Evolutionary conservation across 1,139 yeast species (phyloP).

Genomic region (Zygotorulaspora mrakii): DNA sequence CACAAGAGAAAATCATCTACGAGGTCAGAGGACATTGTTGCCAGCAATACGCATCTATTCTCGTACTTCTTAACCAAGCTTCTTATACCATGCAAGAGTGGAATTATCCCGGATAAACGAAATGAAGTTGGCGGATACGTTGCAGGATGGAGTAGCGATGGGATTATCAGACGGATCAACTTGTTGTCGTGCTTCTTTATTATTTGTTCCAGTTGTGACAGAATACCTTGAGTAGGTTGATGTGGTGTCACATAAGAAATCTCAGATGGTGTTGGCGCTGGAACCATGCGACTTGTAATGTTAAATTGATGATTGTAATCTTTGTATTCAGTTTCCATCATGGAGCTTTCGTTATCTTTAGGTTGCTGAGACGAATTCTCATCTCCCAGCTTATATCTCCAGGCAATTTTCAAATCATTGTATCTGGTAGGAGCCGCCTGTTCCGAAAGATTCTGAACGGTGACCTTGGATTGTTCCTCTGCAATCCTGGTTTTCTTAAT

Average conservation of each 20-base stretch:
- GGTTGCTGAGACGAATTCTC: slow-evolving; percentile 30
- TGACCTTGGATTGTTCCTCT: slow-evolving; percentile 58
- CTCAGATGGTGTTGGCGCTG: slow-evolving; percentile 63
- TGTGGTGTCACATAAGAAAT: slow-evolving; percentile 50
- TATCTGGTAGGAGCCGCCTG: slow-evolving; percentile 28
- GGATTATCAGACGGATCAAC: slow-evolving; percentile 65
- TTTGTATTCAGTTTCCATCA: slow-evolving; percentile 40
- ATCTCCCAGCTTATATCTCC: slow-evolving; percentile 72
- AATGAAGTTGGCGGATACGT: slow-evolving; percentile 57
- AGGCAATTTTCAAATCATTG: slow-evolving; percentile 71
- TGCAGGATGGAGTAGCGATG: slow-evolving; percentile 76
- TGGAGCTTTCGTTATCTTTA: slow-evolving; percentile 29
- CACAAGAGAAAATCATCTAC: slow-evolving; percentile 47
- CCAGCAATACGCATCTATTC: slow-evolving; percentile 47
- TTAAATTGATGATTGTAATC: slow-evolving; percentile 70
- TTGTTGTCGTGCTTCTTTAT: slow-evolving; percentile 43
- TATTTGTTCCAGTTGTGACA: slow-evolving; percentile 43
- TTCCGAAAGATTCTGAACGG: slow-evolving; percentile 61
- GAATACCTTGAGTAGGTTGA: slow-evolving; percentile 29
- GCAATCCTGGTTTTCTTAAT: slow-evolving; percentile 57
- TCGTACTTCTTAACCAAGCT: slow-evolving; percentile 49
- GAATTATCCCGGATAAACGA: slow-evolving; percentile 49
- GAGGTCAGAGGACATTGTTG: slow-evolving; percentile 64
- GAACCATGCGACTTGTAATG: slow-evolving; percentile 62
- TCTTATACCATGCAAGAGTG: slow-evolving; percentile 61